Evolutionary conservation across 768 basidiomycete genomes (phyloP), one percentile per base, ranked within the genome.

Genomic region (Postia placenta): DNA sequence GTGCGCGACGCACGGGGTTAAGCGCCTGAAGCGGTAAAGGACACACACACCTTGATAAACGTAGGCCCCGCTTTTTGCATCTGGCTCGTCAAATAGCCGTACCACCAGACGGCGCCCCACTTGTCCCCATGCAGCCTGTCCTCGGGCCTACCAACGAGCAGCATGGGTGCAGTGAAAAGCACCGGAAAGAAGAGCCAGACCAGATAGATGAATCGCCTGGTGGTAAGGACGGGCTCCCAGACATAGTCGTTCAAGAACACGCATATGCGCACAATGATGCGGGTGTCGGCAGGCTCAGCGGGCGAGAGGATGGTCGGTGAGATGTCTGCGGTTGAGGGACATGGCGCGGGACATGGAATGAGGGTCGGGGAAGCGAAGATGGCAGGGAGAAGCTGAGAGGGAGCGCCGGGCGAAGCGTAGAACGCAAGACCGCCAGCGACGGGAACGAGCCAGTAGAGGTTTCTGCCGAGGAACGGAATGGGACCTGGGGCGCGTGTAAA

Each of bases 81-180:
- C 64, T 84, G 85, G 38, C 67, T 70, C 5, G 92, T 91, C 14
- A 99, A 71, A 45, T 91, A 76, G n/a, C 75, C 79, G 63, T 97
- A 98, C 96, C 96, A 99, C 95, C 92, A 96, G 2, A 93, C 76
- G 1, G 92, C 92, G 30, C 92, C 92, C 91, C 91, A 92, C 58
- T 81, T 77, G 54, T 94, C 92, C 14, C 87, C 86, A 11, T 75
- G 76, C 39, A 80, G 70, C 42, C 69, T 67, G 38, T 70, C 70
- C 47, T 79, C 74, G 17, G 75, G 76, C 27, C 66, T 71, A 17
- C 83, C 87, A 7, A 85, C 69, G 22, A 94, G 71, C 17, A 98
- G 71, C 81, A 97, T 88, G 0, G 95, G 94, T 43, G 81, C 77
- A 2, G 81, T 73, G 41, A 94, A 39, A 45, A 99, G 78, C 50